Evolutionary conservation across 2,329 filamentous ascomycete genomes (phyloP), one percentile per base, ranked within the genome.

Genomic region (Mariannaea elegans): DNA sequence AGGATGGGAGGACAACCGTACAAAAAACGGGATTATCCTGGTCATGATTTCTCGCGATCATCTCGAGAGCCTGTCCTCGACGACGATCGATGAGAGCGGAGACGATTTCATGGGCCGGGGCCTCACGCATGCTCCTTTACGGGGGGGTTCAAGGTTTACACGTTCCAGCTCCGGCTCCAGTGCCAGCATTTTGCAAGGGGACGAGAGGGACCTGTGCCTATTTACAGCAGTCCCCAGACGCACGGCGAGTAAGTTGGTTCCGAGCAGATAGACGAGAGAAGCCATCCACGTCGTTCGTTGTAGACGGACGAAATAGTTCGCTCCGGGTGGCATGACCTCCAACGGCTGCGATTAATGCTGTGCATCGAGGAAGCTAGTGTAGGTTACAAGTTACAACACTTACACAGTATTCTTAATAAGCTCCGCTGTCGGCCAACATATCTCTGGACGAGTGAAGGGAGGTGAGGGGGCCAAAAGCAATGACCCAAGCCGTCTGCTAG

Each of bases 311-410:
- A 27, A 5, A 27, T 31, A 53, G 39, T 42, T 44, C 42, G 45
- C 36, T 36, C 23, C 13, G 48, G 62, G 69, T 67, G 66, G 69
- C 66, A 71, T 71, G 69, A 71, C 69, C 65, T 68, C 58, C 63
- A 65, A 68, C 65, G 57, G 65, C 67, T 71, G 69, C 68, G 61
- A 61, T 55, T 58, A 51, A 62, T 68, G 60, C 68, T 71, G 69
- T 67, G 56, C 59, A 62, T 68, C 61, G 39, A 38, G 18, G 45
- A 47, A 46, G 41, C 41, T 49, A 56, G 32, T 14, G 47, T 19
- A 47, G 38, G 10, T 12, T 42, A 19, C 8, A 5, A 24, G 10
- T 24, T n/a, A 19, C 18, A 27, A 44, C 14, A 10, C 4, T 21
- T 12, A 24, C n/a, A n/a, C n/a, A n/a, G n/a, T n/a, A n/a, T n/a